Conservation (phyloP, 768 basidiomycete genomes). For the Amanita brunnescens region DNA sequence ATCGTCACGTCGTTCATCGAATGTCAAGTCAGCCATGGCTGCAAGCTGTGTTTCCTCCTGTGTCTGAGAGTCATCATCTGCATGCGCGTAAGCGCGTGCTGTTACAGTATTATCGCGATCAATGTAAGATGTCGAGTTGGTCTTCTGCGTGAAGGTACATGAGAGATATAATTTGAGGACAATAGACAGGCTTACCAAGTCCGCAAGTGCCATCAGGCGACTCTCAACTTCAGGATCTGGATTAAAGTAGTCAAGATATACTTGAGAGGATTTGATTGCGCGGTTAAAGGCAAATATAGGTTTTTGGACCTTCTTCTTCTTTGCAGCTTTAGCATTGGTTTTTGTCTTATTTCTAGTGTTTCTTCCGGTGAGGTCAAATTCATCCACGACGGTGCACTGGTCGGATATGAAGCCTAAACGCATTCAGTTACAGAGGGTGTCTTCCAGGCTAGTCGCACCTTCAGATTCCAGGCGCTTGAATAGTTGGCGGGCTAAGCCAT, state of each 20-base stretch:
- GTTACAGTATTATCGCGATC: slow-evolving; percentile 8
- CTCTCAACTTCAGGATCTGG: slow-evolving; percentile 51
- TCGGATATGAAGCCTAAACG: slow-evolving; percentile 51
- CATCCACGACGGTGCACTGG: slow-evolving; percentile 38
- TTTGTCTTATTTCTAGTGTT: slow-evolving; percentile 30
- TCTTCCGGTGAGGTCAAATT: slow-evolving; percentile 37
- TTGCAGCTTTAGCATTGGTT: slow-evolving; percentile 30
- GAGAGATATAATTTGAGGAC: slow-evolving; percentile 5
- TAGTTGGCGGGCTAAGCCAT: slow-evolving; percentile 48
- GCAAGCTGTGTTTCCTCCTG: slow-evolving; percentile 24
- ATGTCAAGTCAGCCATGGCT: slow-evolving; percentile 15
- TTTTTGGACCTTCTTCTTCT: slow-evolving; percentile 46
- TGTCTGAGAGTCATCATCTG: slow-evolving; percentile 23
- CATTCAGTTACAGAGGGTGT: not conserved
- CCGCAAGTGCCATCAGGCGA: slow-evolving; percentile 48
- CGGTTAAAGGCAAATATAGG: slow-evolving; percentile 50
- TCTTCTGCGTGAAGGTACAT: slow-evolving; percentile 10
- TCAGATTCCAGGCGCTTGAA: slow-evolving; percentile 64
- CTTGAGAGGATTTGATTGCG: slow-evolving; percentile 31
- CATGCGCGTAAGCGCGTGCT: not conserved
- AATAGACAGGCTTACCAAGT: slow-evolving; percentile 32
- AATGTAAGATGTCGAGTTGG: slow-evolving; percentile 9
- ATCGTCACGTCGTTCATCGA: slow-evolving; percentile 22
- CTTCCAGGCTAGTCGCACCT: slow-evolving; percentile 29
- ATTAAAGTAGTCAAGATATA: slow-evolving; percentile 64